These are phyloP conservation scores for Ichthyophthirius multifiliis DNA, from an alignment of 169 alveolate genomes.

Conservation along the genomic window DNA sequence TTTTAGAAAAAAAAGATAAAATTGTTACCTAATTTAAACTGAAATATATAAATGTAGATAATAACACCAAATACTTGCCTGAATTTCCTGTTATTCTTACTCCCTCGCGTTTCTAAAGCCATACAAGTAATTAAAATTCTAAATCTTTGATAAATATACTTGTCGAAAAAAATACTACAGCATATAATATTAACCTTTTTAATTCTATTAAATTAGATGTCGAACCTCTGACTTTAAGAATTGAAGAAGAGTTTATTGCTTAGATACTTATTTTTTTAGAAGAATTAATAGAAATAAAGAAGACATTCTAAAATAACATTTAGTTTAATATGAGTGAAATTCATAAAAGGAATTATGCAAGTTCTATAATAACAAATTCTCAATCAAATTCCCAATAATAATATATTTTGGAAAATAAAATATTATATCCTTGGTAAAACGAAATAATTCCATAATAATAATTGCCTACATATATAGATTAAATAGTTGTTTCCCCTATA, in stretches of 20 bases:
- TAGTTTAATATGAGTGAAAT: background rate
- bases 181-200: background rate
- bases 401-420: background rate
- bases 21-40: background rate
- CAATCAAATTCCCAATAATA: background rate
- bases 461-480: slow-evolving; percentile 45
- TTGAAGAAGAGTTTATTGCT: background rate
- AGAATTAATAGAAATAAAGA: background rate
- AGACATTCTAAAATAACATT: background rate
- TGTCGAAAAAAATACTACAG: background rate
- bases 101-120: background rate
- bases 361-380: background rate
- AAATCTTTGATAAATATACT: background rate
- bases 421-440: slow-evolving; percentile 22
- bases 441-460: slow-evolving; percentile 32
- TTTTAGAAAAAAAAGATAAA: background rate
- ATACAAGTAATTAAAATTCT: background rate
- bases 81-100: background rate
- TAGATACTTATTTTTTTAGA: background rate
- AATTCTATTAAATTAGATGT: background rate
- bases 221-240: background rate
- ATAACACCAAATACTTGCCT: background rate
- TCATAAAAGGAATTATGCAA: background rate
- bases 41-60: background rate
- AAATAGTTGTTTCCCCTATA: slow-evolving; percentile 44